These are phyloP conservation scores for Naganishia friedmannii DNA, from an alignment of 768 basidiomycete species.

Conservation along the genomic window DNA sequence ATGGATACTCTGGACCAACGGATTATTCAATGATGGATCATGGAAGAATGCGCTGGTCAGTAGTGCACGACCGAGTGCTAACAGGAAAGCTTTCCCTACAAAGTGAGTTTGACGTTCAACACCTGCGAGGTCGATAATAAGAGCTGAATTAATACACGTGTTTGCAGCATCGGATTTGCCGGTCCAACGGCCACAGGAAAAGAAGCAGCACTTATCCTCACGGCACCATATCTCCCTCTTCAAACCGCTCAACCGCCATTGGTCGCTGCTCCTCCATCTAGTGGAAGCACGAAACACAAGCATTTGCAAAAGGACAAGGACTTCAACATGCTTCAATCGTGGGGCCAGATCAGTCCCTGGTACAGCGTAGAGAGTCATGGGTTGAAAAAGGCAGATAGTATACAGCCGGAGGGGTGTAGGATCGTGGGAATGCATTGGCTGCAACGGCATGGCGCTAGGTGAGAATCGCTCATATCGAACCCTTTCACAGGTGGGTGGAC, in stretches of 20 bases:
- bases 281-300: conserved; percentile 18
- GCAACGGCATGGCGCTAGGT: conserved; percentile 50
- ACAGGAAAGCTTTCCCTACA: conserved; percentile 45
- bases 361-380: conserved; percentile 47
- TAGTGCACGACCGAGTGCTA: neutral
- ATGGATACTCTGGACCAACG: conserved; percentile 11
- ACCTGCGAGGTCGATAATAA: neutral
- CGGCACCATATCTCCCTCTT: conserved; percentile 43
- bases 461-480: too few relatives aligned
- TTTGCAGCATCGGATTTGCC: conserved; percentile 46
- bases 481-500: too few relatives aligned
- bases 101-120: conserved; percentile 35
- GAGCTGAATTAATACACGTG: neutral
- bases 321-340: conserved; percentile 48
- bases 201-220: conserved; percentile 44
- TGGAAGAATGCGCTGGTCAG: conserved; percentile 13
- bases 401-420: conserved; percentile 43
- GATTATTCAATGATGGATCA: conserved; percentile 13
- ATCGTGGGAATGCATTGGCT: conserved; percentile 48
- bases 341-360: conserved; percentile 50
- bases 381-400: conserved; percentile 38
- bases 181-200: conserved; percentile 49
- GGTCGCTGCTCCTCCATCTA: conserved; percentile 29
- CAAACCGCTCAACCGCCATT: conserved; percentile 43
- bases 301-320: neutral